Percentiles rank a stretch among this genome's conserved stretches.
Conservation (phyloP, 495 filamentous ascomycete genomes). For the Echria macrotheca region DNA sequence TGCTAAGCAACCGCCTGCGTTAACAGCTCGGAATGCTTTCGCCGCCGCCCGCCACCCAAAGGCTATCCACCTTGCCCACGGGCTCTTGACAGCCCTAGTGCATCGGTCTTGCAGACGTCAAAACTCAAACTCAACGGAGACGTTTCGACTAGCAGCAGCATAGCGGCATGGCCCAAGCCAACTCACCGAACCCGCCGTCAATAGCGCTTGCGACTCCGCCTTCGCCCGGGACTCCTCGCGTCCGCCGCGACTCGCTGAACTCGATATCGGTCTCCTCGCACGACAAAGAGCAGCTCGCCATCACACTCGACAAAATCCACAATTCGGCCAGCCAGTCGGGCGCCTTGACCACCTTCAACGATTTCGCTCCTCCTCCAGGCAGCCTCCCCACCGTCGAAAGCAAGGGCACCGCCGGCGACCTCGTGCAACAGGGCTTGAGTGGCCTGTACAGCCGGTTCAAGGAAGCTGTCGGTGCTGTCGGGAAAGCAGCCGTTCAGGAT, state of each 20-base stretch:
- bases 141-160: background rate
- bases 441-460: slow-evolving; percentile 78
- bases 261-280: slow-evolving; percentile 53
- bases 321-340: slow-evolving; percentile 72
- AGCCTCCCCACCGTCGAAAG: slow-evolving; percentile 51
- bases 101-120: background rate
- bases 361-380: slow-evolving; percentile 61
- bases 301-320: slow-evolving; percentile 80
- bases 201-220: slow-evolving; percentile 11
- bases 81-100: background rate
- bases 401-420: slow-evolving; percentile 63
- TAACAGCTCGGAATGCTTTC: slow-evolving; percentile 5
- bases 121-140: too few species aligned
- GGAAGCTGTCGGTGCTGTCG: slow-evolving; percentile 64
- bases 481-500: slow-evolving; percentile 51
- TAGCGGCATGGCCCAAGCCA: slow-evolving; percentile 22
- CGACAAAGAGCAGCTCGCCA: slow-evolving; percentile 65
- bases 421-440: slow-evolving; percentile 75
- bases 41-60: background rate
- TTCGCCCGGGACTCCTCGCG: slow-evolving; percentile 21
- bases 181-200: slow-evolving; percentile 14
- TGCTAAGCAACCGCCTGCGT: too few species aligned
- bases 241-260: slow-evolving; percentile 58
- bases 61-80: background rate
- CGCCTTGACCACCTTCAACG: slow-evolving; percentile 81